These are phyloP conservation scores for Glomus cerebriforme DNA, from an alignment of 192 early-diverging fungal species.

Conservation along the genomic window DNA sequence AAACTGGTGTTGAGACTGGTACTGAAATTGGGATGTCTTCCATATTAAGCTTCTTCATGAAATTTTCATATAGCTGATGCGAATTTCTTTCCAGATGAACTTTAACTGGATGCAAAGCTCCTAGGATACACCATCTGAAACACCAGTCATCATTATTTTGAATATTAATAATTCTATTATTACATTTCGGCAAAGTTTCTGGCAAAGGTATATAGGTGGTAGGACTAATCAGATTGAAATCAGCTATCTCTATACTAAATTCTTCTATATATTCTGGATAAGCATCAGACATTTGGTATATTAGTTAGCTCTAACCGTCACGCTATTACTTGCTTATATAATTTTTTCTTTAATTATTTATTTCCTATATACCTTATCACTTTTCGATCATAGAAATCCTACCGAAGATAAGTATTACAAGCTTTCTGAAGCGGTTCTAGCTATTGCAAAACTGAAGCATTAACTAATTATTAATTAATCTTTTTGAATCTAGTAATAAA, in stretches of 20 bases:
- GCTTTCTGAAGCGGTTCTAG: neutral
- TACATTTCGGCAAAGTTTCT: too few relatives aligned
- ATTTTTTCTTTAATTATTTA: too few relatives aligned
- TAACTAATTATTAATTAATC: neutral
- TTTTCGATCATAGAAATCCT: neutral
- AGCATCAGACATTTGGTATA: slow-evolving; percentile 15
- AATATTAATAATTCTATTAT: too few relatives aligned
- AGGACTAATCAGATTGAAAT: too few relatives aligned
- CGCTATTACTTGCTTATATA: too few relatives aligned
- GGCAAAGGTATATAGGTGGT: too few relatives aligned
- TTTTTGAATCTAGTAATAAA: neutral
- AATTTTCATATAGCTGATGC: neutral
- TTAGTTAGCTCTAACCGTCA: too few relatives aligned
- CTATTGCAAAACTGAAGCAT: neutral
- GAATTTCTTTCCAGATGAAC: slow-evolving; percentile 23
- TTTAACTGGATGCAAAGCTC: slow-evolving; percentile 25
- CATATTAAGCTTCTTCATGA: too few relatives aligned
- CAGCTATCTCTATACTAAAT: too few relatives aligned
- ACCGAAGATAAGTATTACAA: neutral
- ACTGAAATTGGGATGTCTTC: too few relatives aligned
- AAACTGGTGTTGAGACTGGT: too few relatives aligned
- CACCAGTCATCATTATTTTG: slow-evolving; percentile 28
- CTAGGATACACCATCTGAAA: neutral
- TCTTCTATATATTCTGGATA: slow-evolving; percentile 20
- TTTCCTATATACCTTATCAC: neutral